Evolutionary conservation across 305 asterid species (phyloP), one percentile per base, ranked within the genome.

Genomic region (Fraxinus angustifolia): DNA sequence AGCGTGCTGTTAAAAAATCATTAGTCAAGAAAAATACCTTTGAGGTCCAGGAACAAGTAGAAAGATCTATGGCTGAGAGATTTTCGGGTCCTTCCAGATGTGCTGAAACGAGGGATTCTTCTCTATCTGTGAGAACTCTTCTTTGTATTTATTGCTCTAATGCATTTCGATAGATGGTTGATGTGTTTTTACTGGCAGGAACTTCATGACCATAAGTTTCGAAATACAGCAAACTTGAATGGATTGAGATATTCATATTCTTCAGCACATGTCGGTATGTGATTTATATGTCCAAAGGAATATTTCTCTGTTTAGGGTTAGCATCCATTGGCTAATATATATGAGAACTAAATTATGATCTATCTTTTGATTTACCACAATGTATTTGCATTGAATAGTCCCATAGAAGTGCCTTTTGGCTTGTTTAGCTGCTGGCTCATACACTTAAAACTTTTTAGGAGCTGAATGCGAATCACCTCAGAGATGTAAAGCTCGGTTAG

Each of bases 401-500:
- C 40, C 16, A 79, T 79, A 30, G 21, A 60, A 40, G 26, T 80
- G 21, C 70, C 30, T 68, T 65, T 70, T 79, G 50, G 86, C 58
- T 33, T 86, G 12, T 28, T 83, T 76, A 73, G 58, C 50, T 78
- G 82, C 82, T 78, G 76, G 58, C 87, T 87, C 71, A 81, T 62
- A 16, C 67, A 70, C 76, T 19, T 65, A 30, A 33, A 80, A 84
- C 84, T 74, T 73, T 79, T 85, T 85, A 95, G 99, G 96, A 81
- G 88, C 88, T 79, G 96, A 95, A 86, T 84, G 96, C 60, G 98
- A 92, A 88, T 92, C 97, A 67, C 94, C 96, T 62, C 97, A 92
- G 86, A 88, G 98, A 88, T 86, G 93, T 84, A 93, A 91, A 89
- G 98, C 99, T 86, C 97, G 98, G 75, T 80, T 93, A 83, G 98